phyloP scores from a whole-genome alignment of 2,329 filamentous ascomycete genomes.

The Dactylellina cionopaga region DNA sequence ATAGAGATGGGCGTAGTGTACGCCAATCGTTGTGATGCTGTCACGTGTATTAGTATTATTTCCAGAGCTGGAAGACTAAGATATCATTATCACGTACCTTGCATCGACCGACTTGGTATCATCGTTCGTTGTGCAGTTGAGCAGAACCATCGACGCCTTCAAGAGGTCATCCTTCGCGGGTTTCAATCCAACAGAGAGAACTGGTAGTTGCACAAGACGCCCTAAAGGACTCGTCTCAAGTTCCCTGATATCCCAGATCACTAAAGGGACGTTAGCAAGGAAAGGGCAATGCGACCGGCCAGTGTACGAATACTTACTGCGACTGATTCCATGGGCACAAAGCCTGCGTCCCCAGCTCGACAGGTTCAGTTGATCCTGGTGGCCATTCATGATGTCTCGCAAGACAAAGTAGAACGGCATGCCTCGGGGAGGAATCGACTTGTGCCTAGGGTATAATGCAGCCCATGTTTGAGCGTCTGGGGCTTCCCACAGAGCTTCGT shows the following conservation, averaged over 20 bases:
- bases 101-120: conserved; percentile 51
- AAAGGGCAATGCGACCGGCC: neutral
- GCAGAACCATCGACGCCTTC: conserved; percentile 53
- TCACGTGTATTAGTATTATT: conserved; percentile 4
- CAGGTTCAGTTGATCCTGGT: conserved; percentile 53
- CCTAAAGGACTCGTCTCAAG: conserved; percentile 56
- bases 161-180: conserved; percentile 56
- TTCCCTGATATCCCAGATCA: conserved; percentile 57
- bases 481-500: conserved; percentile 56
- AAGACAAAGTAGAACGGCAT: conserved; percentile 56
- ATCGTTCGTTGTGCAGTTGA: conserved; percentile 53
- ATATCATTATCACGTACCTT: conserved; percentile 51
- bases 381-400: conserved; percentile 55
- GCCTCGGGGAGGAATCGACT: conserved; percentile 49
- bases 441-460: conserved; percentile 46
- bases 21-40: conserved; percentile 56
- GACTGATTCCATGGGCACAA: conserved; percentile 56
- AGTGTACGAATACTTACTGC: conserved; percentile 37
- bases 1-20: conserved; percentile 57
- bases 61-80: conserved; percentile 10
- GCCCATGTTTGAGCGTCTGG: conserved; percentile 55
- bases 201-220: conserved; percentile 51
- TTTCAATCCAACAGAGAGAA: conserved; percentile 55
- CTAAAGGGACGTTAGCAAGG: conserved; percentile 25
- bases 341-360: conserved; percentile 56